A percentile compares a stretch with the other conserved stretches of the same genome.
These are phyloP conservation scores for Pestalotiopsis sp. DNA, from an alignment of 2,329 filamentous ascomycete species.

Conservation along the genomic window DNA sequence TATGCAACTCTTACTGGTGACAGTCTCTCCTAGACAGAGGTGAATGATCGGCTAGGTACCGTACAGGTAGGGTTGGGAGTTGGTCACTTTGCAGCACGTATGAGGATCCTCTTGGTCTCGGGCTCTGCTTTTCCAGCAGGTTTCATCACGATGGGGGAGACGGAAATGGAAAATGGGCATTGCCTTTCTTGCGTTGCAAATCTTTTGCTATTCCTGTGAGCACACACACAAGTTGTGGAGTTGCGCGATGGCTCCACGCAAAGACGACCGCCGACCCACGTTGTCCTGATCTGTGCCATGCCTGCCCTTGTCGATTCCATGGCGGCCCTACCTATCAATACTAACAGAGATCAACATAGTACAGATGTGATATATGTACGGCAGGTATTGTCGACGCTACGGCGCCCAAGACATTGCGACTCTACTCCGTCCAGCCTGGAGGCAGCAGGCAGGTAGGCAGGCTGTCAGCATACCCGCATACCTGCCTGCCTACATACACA, in stretches of 20 bases:
- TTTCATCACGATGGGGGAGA: neutral
- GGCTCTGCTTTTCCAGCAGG: neutral
- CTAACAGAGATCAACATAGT: neutral
- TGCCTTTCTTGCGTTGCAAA: slow-evolving; percentile 1
- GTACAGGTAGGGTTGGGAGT: neutral
- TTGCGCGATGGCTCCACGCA: neutral
- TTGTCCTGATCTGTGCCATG: neutral
- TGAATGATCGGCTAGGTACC: neutral
- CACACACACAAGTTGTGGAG: neutral
- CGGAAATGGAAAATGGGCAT: neutral
- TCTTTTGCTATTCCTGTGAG: neutral
- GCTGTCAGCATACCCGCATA: neutral
- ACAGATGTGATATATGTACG: neutral
- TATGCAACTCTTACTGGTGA: neutral
- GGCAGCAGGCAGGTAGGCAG: neutral
- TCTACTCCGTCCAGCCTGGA: neutral
- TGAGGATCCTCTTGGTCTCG: neutral
- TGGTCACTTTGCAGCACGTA: neutral
- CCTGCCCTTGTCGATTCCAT: neutral
- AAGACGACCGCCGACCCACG: neutral
- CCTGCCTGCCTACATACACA: neutral
- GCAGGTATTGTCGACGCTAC: neutral
- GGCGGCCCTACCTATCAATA: neutral
- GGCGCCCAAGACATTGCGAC: neutral
- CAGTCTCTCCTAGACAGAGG: neutral